Evolutionary conservation across 495 filamentous ascomycete species (phyloP).

Genomic region (Penicillium malachiteum): DNA sequence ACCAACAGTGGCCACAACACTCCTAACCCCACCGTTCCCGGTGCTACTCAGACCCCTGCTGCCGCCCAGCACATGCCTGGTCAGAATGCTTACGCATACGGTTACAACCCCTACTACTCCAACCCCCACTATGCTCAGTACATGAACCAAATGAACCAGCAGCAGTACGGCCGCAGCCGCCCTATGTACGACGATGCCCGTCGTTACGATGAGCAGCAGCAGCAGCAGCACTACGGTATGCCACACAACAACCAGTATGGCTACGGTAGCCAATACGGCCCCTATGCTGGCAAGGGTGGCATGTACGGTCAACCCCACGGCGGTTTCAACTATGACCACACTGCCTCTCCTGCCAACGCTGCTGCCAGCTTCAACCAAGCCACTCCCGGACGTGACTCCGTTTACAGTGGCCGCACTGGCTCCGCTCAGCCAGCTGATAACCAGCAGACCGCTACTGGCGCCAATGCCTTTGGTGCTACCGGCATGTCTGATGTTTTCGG

Average conservation of each 20-base stretch:
- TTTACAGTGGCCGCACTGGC: slow-evolving; percentile 73
- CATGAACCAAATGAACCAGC: slow-evolving; percentile 64
- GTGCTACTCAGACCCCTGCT: slow-evolving; percentile 61
- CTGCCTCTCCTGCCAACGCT: slow-evolving; percentile 70
- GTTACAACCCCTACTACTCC: slow-evolving; percentile 77
- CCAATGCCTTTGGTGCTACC: slow-evolving; percentile 58
- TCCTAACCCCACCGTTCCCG: slow-evolving; percentile 75
- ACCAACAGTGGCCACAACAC: slow-evolving; percentile 86
- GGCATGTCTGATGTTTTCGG: slow-evolving; percentile 78
- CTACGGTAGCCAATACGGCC: slow-evolving; percentile 70
- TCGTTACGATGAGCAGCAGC: slow-evolving; percentile 43
- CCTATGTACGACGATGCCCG: slow-evolving; percentile 58
- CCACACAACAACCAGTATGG: slow-evolving; percentile 59
- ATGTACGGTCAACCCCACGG: slow-evolving; percentile 79
- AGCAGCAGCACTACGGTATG: slow-evolving; percentile 40
- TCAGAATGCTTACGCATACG: slow-evolving; percentile 57
- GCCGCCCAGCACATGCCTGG: slow-evolving; percentile 62
- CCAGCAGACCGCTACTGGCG: slow-evolving; percentile 58
- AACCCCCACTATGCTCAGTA: slow-evolving; percentile 79
- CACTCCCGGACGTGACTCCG: slow-evolving; percentile 66
- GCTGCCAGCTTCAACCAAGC: slow-evolving; percentile 67
- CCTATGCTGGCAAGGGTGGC: slow-evolving; percentile 70
- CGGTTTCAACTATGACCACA: slow-evolving; percentile 77
- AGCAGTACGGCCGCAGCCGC: slow-evolving; percentile 51
- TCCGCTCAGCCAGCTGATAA: slow-evolving; percentile 70